Evolutionary conservation across 148 eudicot genomes (phyloP), one percentile per base, ranked within the genome.

Genomic region (Silene uniflora): DNA sequence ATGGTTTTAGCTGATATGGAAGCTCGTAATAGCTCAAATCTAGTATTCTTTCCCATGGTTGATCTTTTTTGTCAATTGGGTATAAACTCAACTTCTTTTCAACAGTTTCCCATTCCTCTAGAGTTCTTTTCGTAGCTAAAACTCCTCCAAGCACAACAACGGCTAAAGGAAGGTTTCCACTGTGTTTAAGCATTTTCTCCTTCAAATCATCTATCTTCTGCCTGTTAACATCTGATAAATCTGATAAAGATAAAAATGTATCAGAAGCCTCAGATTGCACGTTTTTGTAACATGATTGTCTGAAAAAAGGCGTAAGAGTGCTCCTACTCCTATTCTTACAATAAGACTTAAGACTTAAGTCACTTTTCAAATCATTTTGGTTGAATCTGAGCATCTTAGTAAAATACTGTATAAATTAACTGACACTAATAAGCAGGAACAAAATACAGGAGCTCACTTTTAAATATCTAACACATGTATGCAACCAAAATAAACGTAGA

Each of bases 1-100:
- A 70, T 7, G 83, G 80, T 59, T 81, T 84, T 3, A 81, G 73
- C 63, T 81, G 75, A 55, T 67, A 79, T 27, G 82, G 80, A 2
- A 79, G 60, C 14, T 82, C 81, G 64, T 78, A 39, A 46, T 69
- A 82, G 78, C 78, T 78, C 59, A 82, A 69, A 44, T 69, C 81
- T 3, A 75, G 47, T 44, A 81, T 46, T 62, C 46, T 13, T 75
- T 22, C 18, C 84, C 63, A 77, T 17, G 52, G 14, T 11, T 19
- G 7, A 6, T 67, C 61, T 14, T 21, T 7, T 4, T 67, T 19
- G 5, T 76, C 69, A 55, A 23, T 60, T 12, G 65, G 21, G 66
- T 39, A 39, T 25, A 75, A 62, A 11, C 2, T 62, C 7, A 80
- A 25, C 11, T 18, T 18, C n/a, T 35, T 19, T 0, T 35, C 12